Base-by-base conservation (phyloP, 2,329 filamentous ascomycete species). In the Teratosphaeria epicoccoides region DNA sequence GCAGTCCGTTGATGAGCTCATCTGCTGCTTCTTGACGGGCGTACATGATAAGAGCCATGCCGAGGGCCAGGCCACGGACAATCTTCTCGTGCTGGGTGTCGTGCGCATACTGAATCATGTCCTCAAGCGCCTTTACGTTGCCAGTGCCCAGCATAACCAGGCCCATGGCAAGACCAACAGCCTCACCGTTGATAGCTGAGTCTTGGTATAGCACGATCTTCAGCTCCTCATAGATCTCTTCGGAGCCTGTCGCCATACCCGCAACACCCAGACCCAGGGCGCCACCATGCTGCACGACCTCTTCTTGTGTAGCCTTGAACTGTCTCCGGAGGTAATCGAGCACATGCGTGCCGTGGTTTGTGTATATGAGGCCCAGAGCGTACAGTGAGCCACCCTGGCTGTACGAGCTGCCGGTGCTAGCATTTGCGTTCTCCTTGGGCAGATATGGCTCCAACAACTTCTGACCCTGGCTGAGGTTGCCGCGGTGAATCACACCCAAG, bases 41-140 rank as follows among this genome's bases (percentile, higher is more conserved):
- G 63, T 93, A 98, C 91, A 97, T 97, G 74, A 98, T 95, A 54
- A 98, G 76, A 10, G 93, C 89, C 88, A 98, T 97, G 53, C 93
- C 93, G 59, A 98, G 81, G 26, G 93, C 91, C 54, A 96, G 81
- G 66, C 93, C 93, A 47, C 93, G 88, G 23, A 98, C 89, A 65
- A 95, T 97, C 79, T 98, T 98, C 76, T 98, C 93, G 72, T 98
- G 93, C 56, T 94, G 91, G 1, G 93, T 98, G 61, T 98, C 93
- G 65, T 96, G 93, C 3, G 93, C 89, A 66, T 98, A 98, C 46
- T 89, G 86, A 53, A 96, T 93, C 91, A 98, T 96, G 61, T 95
- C 88, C 66, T 96, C 88, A 6, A 98, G 73, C 7, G 89, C 90
- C 68, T 87, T 89, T 66, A 89, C 84, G 67, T 96, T 95, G 55